A percentile compares a stretch with the other conserved stretches of the same genome.
Conservation (phyloP, 1,284 basidiomycete genomes). For the Microbotryum intermedium region DNA sequence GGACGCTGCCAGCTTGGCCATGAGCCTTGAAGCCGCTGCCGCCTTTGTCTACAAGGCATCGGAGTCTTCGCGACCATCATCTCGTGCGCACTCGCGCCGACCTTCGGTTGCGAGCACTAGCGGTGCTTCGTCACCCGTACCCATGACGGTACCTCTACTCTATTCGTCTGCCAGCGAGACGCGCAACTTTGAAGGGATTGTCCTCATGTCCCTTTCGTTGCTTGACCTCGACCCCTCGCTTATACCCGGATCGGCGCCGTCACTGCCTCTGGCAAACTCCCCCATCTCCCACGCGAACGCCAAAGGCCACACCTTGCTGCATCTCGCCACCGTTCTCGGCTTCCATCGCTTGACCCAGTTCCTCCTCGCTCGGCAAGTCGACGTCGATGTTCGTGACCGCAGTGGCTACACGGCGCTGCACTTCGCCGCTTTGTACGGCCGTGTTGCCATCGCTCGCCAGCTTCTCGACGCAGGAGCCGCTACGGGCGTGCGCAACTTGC, state of each 20-base stretch:
- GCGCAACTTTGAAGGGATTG: slow-evolving; percentile 61
- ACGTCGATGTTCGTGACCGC: slow-evolving; percentile 73
- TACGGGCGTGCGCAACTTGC: slow-evolving; percentile 60
- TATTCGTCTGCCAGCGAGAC: slow-evolving; percentile 16
- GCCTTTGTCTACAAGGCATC: slow-evolving; percentile 34
- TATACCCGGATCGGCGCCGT: slow-evolving; percentile 26
- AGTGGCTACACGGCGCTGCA: slow-evolving; percentile 88
- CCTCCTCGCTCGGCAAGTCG: slow-evolving; percentile 62
- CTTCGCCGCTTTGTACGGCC: slow-evolving; percentile 65
- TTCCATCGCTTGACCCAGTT: slow-evolving; percentile 64
- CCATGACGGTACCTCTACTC: neutral
- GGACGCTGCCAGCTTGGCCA: slow-evolving; percentile 14
- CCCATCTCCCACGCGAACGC: slow-evolving; percentile 36
- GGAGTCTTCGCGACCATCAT: slow-evolving; percentile 38
- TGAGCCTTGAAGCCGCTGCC: slow-evolving; percentile 13
- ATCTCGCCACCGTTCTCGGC: slow-evolving; percentile 74
- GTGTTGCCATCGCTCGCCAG: slow-evolving; percentile 56
- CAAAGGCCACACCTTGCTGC: slow-evolving; percentile 48
- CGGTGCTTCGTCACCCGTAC: slow-evolving; percentile 2
- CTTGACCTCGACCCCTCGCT: slow-evolving; percentile 47
- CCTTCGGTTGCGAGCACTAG: neutral
- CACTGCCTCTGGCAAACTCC: slow-evolving; percentile 23
- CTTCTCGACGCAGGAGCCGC: slow-evolving; percentile 74
- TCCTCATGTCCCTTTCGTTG: slow-evolving; percentile 68
- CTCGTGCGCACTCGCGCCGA: slow-evolving; percentile 25